Base-by-base conservation (phyloP, 1,284 basidiomycete species). In the Xerocomus cyaneibrunnescens region DNA sequence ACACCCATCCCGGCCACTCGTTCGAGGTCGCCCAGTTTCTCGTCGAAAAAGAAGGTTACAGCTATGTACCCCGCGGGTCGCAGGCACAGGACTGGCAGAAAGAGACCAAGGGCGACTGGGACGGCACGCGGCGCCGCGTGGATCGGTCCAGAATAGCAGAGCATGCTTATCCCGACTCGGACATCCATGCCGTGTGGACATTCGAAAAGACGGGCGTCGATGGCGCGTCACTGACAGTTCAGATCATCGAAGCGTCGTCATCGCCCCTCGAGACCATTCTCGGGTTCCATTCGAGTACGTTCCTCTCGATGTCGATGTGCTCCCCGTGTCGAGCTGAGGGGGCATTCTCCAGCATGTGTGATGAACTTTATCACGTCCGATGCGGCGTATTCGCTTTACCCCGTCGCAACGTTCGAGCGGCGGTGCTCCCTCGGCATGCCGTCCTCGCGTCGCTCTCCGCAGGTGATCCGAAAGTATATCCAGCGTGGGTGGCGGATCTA, bases 281-380 rank as follows among this genome's bases (percentile, higher is more conserved):
- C 3, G 57, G 58, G 2, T 78, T 76, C 45, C 78, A 80, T 55
- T 76, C 72, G 0, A 76, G 77, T 79, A 50, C 34, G 76, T 44
- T 8, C 17, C 16, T 38, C 37, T 23, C 35, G n/a, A n/a, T 12
- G 14, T 30, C 44, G 30, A 22, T 30, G 13, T 7, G 14, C 23
- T 28, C 12, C n/a, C 9, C 9, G 7, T n/a, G 4, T 27, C 14
- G 1, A 23, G 8, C 14, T 9, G 8, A 0, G 13, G 9, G 7
- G 3, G 35, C 16, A 45, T 45, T 30, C 5, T 32, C 3, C 25
- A 76, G 77, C 76, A 3, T 72, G 71, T 17, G 78, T 78, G 2
- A 76, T 79, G 74, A 80, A 71, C 62, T 61, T 67, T 56, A 70
- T 75, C 54, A 54, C 69, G 8, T 64, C 64, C 40, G 58, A 68